Evolutionary conservation across 345 rosid genomes (phyloP).

Genomic region (Streptanthus diversifolius): DNA sequence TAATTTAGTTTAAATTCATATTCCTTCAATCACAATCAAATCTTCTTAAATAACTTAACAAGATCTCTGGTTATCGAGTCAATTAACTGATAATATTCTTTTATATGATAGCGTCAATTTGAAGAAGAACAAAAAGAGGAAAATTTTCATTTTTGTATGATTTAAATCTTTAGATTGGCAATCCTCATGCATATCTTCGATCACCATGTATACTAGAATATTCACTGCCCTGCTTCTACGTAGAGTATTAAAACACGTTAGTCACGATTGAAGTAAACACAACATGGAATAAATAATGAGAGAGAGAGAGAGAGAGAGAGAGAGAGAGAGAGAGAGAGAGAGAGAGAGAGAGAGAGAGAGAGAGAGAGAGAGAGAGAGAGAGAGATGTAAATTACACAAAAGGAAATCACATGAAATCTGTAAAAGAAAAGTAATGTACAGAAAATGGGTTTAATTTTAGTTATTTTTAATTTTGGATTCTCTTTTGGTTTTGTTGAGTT

Average conservation of each 20-base stretch:
- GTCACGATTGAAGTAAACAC: not conserved
- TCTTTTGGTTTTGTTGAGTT: slow-evolving; percentile 28
- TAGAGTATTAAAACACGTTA: not conserved
- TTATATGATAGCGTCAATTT: not conserved
- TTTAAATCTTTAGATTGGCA: not conserved
- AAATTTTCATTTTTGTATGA: not conserved
- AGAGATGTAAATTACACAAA: not conserved
- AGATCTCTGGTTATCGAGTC: too few species aligned
- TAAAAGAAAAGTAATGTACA: not conserved
- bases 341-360: too few species aligned
- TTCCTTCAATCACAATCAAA: too few species aligned
- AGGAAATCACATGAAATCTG: not conserved
- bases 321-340: too few species aligned
- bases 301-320: too few species aligned
- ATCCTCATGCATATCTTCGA: not conserved
- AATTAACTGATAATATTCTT: too few species aligned
- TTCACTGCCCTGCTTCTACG: not conserved
- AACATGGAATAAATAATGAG: not conserved
- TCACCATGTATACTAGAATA: not conserved
- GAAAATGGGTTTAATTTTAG: not conserved
- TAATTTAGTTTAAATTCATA: too few species aligned
- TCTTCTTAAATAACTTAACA: too few species aligned
- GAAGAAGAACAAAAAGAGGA: not conserved
- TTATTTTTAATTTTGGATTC: slow-evolving; percentile 32
- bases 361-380: too few species aligned